Conservation (phyloP, 164 flowering plant genomes). For the Kalanchoe fedtschenkoi region DNA sequence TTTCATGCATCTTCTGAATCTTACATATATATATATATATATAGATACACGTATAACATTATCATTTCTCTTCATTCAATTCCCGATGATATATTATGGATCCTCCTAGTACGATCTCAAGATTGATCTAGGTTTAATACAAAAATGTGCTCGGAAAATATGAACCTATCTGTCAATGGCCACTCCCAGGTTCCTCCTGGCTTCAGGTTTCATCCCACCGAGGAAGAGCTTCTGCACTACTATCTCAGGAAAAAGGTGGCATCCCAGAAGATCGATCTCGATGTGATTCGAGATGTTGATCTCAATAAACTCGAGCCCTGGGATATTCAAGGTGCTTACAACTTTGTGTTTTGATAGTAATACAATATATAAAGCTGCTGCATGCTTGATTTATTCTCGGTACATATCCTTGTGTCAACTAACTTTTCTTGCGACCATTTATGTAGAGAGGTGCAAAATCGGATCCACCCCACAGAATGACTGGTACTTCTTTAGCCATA, state of each 20-base stretch:
- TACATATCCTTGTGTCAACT: not conserved
- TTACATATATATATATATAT: slow-evolving; percentile 11
- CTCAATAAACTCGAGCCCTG: slow-evolving; percentile 93
- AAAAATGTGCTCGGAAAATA: slow-evolving; percentile 23
- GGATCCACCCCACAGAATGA: slow-evolving; percentile 89
- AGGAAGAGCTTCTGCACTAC: slow-evolving; percentile 85
- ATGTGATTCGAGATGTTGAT: slow-evolving; percentile 84
- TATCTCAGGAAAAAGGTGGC: slow-evolving; percentile 81
- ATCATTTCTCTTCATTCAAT: slow-evolving; percentile 4
- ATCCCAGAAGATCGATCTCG: slow-evolving; percentile 65
- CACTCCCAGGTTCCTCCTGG: slow-evolving; percentile 87
- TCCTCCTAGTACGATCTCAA: not conserved
- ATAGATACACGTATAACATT: slow-evolving; percentile 18
- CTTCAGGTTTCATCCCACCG: slow-evolving; percentile 87
- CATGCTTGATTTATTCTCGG: too few relatives aligned
- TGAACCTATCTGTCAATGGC: slow-evolving; percentile 67
- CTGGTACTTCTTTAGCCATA: slow-evolving; percentile 96
- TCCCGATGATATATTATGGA: not conserved
- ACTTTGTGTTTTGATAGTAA: too few relatives aligned
- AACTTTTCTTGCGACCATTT: not conserved
- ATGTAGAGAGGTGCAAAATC: slow-evolving; percentile 69
- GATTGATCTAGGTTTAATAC: not conserved
- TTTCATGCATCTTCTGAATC: slow-evolving; percentile 26
- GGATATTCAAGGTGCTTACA: slow-evolving; percentile 84
- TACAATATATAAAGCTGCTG: not conserved